These are phyloP conservation scores for Tubosaeta sp. DNA, from an alignment of 768 basidiomycete species.

Conservation along the genomic window DNA sequence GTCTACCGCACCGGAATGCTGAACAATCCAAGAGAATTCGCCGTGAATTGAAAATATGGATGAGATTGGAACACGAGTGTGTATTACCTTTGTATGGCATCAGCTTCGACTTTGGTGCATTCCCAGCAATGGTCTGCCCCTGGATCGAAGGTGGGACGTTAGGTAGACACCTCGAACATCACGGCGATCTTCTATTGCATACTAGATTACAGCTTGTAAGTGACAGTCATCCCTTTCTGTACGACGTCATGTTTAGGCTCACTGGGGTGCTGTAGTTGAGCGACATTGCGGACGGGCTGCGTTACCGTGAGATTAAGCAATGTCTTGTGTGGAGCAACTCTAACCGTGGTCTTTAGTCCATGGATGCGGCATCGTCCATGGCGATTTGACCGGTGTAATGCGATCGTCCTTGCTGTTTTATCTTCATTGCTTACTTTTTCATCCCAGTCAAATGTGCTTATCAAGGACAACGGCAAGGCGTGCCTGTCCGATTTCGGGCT, in stretches of 20 bases:
- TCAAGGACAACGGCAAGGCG: constrained; percentile 28
- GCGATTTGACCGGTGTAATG: constrained; percentile 43
- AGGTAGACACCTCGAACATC: constrained; percentile 17
- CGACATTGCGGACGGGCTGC: constrained; percentile 20
- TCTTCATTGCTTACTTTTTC: neutral
- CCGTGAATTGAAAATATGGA: constrained; percentile 24
- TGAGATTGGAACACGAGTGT: constrained; percentile 23
- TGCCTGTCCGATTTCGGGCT: constrained; percentile 37
- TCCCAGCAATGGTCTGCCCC: constrained; percentile 32
- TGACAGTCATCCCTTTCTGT: neutral
- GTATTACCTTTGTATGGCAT: constrained; percentile 28
- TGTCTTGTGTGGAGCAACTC: neutral
- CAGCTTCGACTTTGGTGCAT: constrained; percentile 26
- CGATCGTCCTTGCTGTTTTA: neutral
- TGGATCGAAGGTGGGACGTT: constrained; percentile 32
- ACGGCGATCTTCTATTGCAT: constrained; percentile 4
- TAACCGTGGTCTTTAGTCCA: constrained; percentile 11
- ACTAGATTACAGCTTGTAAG: constrained; percentile 18
- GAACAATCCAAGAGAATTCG: constrained; percentile 4
- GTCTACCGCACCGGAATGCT: neutral
- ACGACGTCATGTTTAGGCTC: neutral
- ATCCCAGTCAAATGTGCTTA: constrained; percentile 33
- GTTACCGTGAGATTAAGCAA: constrained; percentile 13
- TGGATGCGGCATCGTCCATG: constrained; percentile 35
- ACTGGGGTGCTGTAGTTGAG: constrained; percentile 8